Percentiles rank a stretch among this genome's conserved stretches.
Evolutionary conservation across 768 basidiomycete genomes (phyloP).

Genomic region (Rubroboletus pulcherrimus): DNA sequence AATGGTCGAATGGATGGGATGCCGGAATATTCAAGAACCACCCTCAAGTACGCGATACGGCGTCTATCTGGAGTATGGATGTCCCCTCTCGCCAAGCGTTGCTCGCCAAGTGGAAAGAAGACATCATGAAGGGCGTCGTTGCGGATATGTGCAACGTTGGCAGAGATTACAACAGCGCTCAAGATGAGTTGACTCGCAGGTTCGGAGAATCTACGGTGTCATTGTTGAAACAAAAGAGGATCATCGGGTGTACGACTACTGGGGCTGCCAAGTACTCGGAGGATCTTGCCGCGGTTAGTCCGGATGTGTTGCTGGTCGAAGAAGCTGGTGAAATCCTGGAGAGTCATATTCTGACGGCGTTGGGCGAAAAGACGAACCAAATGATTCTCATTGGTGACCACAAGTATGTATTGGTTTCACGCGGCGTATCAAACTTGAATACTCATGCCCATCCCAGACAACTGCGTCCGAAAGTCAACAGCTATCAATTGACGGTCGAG

Average conservation of each 20-base stretch:
- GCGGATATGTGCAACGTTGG: conserved; percentile 32
- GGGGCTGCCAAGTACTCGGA: conserved; percentile 60
- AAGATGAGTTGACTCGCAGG: conserved; percentile 34
- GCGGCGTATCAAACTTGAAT: background rate
- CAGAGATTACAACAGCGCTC: conserved; percentile 41
- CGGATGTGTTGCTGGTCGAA: conserved; percentile 60
- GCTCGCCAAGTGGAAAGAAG: conserved; percentile 35
- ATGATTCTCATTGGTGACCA: conserved; percentile 72
- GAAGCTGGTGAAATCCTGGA: conserved; percentile 75
- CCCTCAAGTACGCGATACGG: conserved; percentile 22
- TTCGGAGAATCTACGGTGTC: conserved; percentile 34
- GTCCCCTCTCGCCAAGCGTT: conserved; percentile 23
- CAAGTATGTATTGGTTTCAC: conserved; percentile 40
- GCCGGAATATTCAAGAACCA: conserved; percentile 40
- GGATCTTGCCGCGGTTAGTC: conserved; percentile 43
- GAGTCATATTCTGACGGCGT: conserved; percentile 60
- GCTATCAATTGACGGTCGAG: conserved; percentile 61
- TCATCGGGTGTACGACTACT: conserved; percentile 70
- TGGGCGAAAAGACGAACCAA: conserved; percentile 47
- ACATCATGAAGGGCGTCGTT: conserved; percentile 34
- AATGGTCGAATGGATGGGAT: conserved; percentile 44
- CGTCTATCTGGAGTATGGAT: conserved; percentile 39
- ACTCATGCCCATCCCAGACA: conserved; percentile 41
- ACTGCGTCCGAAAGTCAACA: conserved; percentile 69
- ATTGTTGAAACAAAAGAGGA: conserved; percentile 44